Base-by-base conservation (phyloP, 2,329 filamentous ascomycete genomes). In the Colletotrichum camelliae region DNA sequence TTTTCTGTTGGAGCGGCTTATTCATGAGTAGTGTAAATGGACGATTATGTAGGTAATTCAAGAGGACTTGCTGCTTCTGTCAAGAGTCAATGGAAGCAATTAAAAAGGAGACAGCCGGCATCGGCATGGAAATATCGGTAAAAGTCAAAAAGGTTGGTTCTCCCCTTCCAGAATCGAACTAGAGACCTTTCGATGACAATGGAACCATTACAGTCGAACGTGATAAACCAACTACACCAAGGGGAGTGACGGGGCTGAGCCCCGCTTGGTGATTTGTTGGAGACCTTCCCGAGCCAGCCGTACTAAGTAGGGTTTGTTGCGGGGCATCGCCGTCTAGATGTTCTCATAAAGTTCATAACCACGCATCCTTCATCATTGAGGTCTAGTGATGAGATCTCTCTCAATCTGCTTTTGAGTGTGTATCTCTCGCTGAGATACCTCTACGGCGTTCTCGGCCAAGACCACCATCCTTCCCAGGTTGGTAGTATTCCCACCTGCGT, bases 81-180 rank as follows among this genome's bases (percentile, higher is more conserved):
- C 12, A 13, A 3, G 2, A 52, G 12, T 52, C n/a, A 13, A 12
- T n/a, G 12, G 6, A 7, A 21, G 43, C 43, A 52, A 52, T 16
- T 10, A 33, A 61, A 37, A 61, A 61, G 29, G 12, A 21, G 18
- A 39, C 2, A 16, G 33, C 66, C 66, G 33, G 66, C 67, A 52
- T 70, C 67, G 67, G 57, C 18, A 35, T 52, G 27, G 31, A 61
- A 60, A 12, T 0, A 1, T 27, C 27, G 7, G 24, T 8, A 27
- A 43, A 70, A 37, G 84, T 86, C 24, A 61, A 77, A 74, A 77
- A 64, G 10, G 5, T 37, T 21, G 52, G 15, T 27, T 77, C 75
- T 75, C 72, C 68, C 72, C 67, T 68, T 64, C 68, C 72, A 68
- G 72, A 77, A 75, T 77, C 75, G 72, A 77, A 75, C 72, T 75